Base-by-base conservation (phyloP, 2,329 filamentous ascomycete genomes). In the Colletotrichum tabaci region DNA sequence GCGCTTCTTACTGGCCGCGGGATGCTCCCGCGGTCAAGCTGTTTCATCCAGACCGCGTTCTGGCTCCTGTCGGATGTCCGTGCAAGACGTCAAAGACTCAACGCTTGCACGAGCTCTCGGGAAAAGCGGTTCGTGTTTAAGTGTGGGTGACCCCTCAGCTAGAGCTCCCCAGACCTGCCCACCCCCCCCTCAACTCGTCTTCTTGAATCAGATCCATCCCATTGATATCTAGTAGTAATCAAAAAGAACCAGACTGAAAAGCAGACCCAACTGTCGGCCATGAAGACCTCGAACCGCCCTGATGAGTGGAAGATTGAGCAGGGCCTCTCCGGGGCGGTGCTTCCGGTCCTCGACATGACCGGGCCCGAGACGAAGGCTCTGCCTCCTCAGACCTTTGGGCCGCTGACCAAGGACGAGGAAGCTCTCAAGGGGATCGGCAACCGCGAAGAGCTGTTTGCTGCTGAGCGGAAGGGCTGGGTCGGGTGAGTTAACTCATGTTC, bases 301-400 rank as follows among this genome's bases (percentile, higher is more conserved):
- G 66, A 88, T 80, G 86, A 88, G 77, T 88, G 86, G 86, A 87
- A 83, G 76, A 84, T 88, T 60, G 86, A 88, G 70, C 86, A 88
- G 75, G 86, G 86, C 8, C 74, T 88, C 40, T 79, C 82, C n/a
- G 83, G 79, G 49, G 81, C 84, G 2, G 83, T 83, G 46, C 78
- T 87, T 18, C 84, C 85, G 0, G 79, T 87, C 35, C 79, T 86
- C 13, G 84, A 87, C 71, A 85, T 86, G 77, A 85, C 80, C 4
- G 82, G 80, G 0, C 73, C 77, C 2, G 73, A 83, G 62, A 83
- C 80, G 2, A 75, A 80, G 13, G 73, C 73, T 10, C 71, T 82
- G 1, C 69, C 75, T 4, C 76, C 78, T 5, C 76, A 77, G 53
- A 75, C 40, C 1, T 80, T 79, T 66, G 78, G 76, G 0, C 73